A percentile compares a stretch with the other conserved stretches of the same genome.
phyloP scores from a whole-genome alignment of 73 alveolate species.

The Symbiodinium natans region DNA sequence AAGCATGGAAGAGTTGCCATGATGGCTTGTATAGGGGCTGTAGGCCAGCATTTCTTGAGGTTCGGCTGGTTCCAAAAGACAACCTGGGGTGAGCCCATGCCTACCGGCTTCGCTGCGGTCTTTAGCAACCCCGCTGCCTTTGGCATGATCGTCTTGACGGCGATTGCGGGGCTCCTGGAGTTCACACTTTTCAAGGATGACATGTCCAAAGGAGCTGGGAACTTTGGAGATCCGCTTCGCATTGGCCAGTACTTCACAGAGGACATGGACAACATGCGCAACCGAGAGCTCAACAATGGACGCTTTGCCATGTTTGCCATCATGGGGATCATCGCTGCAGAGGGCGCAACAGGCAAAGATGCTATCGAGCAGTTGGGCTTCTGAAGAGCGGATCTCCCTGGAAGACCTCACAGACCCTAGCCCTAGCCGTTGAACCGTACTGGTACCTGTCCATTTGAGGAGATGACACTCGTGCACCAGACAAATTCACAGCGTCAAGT shows the following conservation, averaged over 20 bases:
- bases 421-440: too few relatives aligned
- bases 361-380: constrained; percentile 90
- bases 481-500: not conserved
- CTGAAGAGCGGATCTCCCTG: constrained; percentile 18
- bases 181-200: constrained; percentile 76
- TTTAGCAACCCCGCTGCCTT: constrained; percentile 65
- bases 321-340: constrained; percentile 80
- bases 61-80: constrained; percentile 31
- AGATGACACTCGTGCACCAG: not conserved
- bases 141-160: constrained; percentile 43
- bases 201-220: constrained; percentile 13
- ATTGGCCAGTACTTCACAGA: constrained; percentile 47
- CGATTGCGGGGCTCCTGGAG: constrained; percentile 41
- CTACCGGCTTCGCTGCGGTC: constrained; percentile 58
- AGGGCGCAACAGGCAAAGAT: constrained; percentile 80
- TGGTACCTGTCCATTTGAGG: not conserved
- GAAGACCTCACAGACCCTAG: too few relatives aligned
- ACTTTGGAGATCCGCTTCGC: constrained; percentile 84
- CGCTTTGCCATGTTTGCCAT: constrained; percentile 89
- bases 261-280: constrained; percentile 89
- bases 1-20: constrained; percentile 93
- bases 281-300: constrained; percentile 94
- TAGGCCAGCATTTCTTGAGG: constrained; percentile 1
- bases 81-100: constrained; percentile 78
- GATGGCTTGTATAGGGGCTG: constrained; percentile 46